A percentile compares a stretch with the other conserved stretches of the same genome.
These are phyloP conservation scores for Wickerhamiella parazyma DNA, from an alignment of 805 yeast species.

Conservation along the genomic window DNA sequence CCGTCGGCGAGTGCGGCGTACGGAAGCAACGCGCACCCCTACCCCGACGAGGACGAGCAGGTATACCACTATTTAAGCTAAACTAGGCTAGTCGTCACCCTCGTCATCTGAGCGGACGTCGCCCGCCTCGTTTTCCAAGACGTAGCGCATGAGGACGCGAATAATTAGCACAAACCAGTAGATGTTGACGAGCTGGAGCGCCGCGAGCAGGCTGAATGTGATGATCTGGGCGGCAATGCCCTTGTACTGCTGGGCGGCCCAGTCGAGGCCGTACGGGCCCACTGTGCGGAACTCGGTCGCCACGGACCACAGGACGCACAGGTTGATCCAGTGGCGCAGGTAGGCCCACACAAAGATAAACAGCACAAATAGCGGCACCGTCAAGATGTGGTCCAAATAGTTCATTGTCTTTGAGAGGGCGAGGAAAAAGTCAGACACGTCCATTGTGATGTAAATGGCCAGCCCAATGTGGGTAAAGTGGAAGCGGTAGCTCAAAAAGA, in stretches of 20 bases:
- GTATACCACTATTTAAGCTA: not conserved
- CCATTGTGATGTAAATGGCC: conserved; percentile 88
- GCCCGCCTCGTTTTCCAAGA: conserved; percentile 40
- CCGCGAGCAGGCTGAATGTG: conserved; percentile 61
- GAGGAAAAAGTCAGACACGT: conserved; percentile 79
- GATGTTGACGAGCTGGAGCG: conserved; percentile 70
- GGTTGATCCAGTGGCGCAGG: conserved; percentile 73
- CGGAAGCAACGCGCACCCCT: conserved; percentile 3
- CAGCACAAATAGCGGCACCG: conserved; percentile 50
- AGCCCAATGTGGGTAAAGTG: conserved; percentile 96
- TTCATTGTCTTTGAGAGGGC: conserved; percentile 76
- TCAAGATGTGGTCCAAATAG: conserved; percentile 56
- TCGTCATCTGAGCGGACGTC: conserved; percentile 77
- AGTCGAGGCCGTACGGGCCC: conserved; percentile 69
- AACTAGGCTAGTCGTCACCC: conserved; percentile 32
- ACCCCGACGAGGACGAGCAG: conserved; percentile 18
- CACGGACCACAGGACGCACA: conserved; percentile 44
- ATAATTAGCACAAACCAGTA: conserved; percentile 80
- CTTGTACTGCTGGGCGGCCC: conserved; percentile 86
- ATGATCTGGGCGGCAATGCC: conserved; percentile 92
- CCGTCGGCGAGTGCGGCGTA: not conserved
- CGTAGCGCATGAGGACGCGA: conserved; percentile 58
- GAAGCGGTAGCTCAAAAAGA: conserved; percentile 78
- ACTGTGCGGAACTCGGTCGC: conserved; percentile 75
- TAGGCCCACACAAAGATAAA: conserved; percentile 74